Base-by-base conservation (phyloP, 352 stramenopile species). In the Phytopythium oedochilum region DNA sequence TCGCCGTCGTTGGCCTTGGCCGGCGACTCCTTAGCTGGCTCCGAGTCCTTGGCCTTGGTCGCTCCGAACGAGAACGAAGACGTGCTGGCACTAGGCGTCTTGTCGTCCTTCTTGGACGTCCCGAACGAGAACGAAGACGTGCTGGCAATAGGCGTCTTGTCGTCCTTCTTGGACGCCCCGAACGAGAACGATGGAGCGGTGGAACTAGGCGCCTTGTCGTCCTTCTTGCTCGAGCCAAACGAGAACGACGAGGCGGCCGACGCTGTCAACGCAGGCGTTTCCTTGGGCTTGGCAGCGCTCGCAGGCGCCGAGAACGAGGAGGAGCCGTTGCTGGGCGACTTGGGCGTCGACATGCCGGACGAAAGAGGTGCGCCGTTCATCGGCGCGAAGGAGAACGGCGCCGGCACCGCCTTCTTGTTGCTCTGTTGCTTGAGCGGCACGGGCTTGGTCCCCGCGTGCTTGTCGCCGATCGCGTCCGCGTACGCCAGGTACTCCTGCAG, bases 401-500 rank as follows among this genome's bases (percentile, higher is more conserved):
- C 44, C 20, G 64, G 56, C 10, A 47, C 31, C 18, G 65, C 35
- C 11, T 45, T 44, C 38, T 68, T 71, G n/a, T 68, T 71, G n/a
- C 55, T 43, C 55, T 59, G 36, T 42, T 79, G 66, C 20, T 62
- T 64, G 22, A 75, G 71, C 10, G 70, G 63, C 49, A 88, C 69
- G 17, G 78, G 75, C 55, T 83, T 89, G 23, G 75, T 83, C 18
- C 74, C 67, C 18, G 76, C 75, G 62, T 88, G 68, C 53, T 89
- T 89, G 40, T 57, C 59, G 5, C 65, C 78, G 32, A 94, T 83
- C 31, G 71, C 67, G 35, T 61, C 53, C 26, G 81, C 85, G 47
- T 91, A 79, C 55, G 79, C 79, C 28, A 90, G 45, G 49, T 94
- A 94, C 29, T 94, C 85, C 71, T 89, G 53, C 20, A n/a, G n/a